Evolutionary conservation across 1,284 basidiomycete genomes (phyloP).

Genomic region (Pseudozyma tsukubaensis): DNA sequence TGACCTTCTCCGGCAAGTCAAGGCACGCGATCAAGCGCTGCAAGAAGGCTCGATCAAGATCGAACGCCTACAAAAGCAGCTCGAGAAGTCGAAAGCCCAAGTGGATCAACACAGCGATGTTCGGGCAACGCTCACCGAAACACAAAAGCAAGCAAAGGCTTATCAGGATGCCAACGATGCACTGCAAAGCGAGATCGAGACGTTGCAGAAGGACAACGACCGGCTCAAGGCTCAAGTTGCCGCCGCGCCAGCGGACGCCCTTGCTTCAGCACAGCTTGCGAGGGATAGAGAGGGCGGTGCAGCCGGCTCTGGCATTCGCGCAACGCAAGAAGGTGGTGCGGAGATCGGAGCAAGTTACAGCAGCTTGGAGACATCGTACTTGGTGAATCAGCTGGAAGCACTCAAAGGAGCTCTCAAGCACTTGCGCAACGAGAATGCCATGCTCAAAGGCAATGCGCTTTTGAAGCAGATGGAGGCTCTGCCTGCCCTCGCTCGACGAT

Average conservation of each 20-base stretch:
- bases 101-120: conserved; percentile 84
- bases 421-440: conserved; percentile 89
- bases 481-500: conserved; percentile 62
- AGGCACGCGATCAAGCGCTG: conserved; percentile 81
- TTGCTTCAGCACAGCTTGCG: neutral
- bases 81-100: conserved; percentile 86
- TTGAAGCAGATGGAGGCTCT: conserved; percentile 82
- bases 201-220: conserved; percentile 85
- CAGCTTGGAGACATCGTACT: conserved; percentile 51
- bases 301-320: neutral
- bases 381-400: conserved; percentile 79
- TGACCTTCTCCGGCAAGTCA: conserved; percentile 81
- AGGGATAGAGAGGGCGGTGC: conserved; percentile 4
- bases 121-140: conserved; percentile 82
- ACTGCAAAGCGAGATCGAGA: conserved; percentile 86
- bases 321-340: conserved; percentile 9
- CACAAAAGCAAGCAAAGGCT: conserved; percentile 84
- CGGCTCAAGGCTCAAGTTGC: conserved; percentile 77
- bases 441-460: conserved; percentile 88
- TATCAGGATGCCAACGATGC: conserved; percentile 94
- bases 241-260: conserved; percentile 8
- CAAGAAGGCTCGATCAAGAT: conserved; percentile 92
- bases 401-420: conserved; percentile 87
- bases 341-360: conserved; percentile 30
- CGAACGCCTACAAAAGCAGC: conserved; percentile 89